Base-by-base conservation (phyloP, 78 protist species). In the Diacronema lutheri region DNA sequence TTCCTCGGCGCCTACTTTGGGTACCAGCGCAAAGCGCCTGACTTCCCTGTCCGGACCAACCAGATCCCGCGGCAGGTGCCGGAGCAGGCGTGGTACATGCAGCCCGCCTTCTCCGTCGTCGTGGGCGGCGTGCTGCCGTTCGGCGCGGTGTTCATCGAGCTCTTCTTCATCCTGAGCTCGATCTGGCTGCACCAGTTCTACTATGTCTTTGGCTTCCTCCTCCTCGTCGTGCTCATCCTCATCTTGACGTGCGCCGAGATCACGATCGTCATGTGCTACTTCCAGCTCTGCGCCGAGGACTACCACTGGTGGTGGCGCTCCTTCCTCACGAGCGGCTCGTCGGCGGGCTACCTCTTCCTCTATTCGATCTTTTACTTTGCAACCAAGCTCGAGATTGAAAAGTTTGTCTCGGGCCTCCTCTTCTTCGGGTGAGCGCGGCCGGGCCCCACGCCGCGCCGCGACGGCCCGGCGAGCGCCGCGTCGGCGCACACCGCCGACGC, bases 301-400 rank as follows among this genome's bases (percentile, higher is more conserved):
- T 88, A 88, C 71, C 91, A 88, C 87, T 88, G 91, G 91, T 96
- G 98, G 99, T 97, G 99, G 99, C 84, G 98, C 62, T 73, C 97
- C 4, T 96, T 94, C 93, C 37, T 97, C 80, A 92, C 94, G 7
- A 44, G 95, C 4, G 99, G 89, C 38, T 33, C 90, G 1, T 87
- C 96, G 12, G 93, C 95, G 21, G 35, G 96, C 37, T 97, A 95
- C 89, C 41, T 97, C 81, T 96, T 95, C 85, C 84, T 94, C 29
- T 97, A 96, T 91, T 57, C 96, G 16, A 58, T 94, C 64, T 91
- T 88, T 88, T 96, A 93, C 89, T 97, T 89, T 88, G 56, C 69
- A 87, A 88, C 95, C 26, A 69, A 73, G 65, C 84, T 95, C 33
- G 80, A 89, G 56, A 86, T 97, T 76, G 35, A 81, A 13, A 76